These are phyloP conservation scores for Leccinum boreale DNA, from an alignment of 768 basidiomycete genomes.

Conservation along the genomic window DNA sequence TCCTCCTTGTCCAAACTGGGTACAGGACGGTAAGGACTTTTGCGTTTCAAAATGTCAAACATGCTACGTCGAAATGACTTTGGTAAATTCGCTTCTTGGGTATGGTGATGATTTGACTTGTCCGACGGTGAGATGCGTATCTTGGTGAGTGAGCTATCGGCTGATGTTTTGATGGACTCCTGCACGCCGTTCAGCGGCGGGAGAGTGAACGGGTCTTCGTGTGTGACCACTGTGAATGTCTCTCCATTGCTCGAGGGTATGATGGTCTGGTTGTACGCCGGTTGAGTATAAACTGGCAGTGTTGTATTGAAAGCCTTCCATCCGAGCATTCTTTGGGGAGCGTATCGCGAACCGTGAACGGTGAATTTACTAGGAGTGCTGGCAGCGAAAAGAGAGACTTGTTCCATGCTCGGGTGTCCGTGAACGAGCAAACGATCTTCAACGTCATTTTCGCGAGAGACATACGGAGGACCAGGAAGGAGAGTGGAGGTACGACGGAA, in stretches of 20 bases:
- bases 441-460: slow-evolving; percentile 15
- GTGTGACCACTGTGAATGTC: slow-evolving; percentile 20
- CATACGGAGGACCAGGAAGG: slow-evolving; percentile 26
- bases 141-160: slow-evolving; percentile 1
- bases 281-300: not conserved
- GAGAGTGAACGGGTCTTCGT: slow-evolving; percentile 23
- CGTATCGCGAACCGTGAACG: slow-evolving; percentile 27
- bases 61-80: slow-evolving; percentile 21
- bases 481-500: slow-evolving; percentile 16
- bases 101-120: not conserved
- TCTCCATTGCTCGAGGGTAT: slow-evolving; percentile 24
- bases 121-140: not conserved
- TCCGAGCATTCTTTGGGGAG: slow-evolving; percentile 8
- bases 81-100: not conserved
- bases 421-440: slow-evolving; percentile 15
- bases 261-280: slow-evolving; percentile 11
- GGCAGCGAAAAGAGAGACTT: slow-evolving; percentile 22
- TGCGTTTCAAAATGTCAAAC: slow-evolving; percentile 23
- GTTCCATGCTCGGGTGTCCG: slow-evolving; percentile 24
- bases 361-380: slow-evolving; percentile 30
- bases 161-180: not conserved
- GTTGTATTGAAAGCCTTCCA: slow-evolving; percentile 6
- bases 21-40: not conserved
- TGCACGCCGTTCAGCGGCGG: not conserved
- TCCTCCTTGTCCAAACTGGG: slow-evolving; percentile 1